Evolutionary conservation across 805 yeast species (phyloP).

Genomic region (Starmera pachycereana): DNA sequence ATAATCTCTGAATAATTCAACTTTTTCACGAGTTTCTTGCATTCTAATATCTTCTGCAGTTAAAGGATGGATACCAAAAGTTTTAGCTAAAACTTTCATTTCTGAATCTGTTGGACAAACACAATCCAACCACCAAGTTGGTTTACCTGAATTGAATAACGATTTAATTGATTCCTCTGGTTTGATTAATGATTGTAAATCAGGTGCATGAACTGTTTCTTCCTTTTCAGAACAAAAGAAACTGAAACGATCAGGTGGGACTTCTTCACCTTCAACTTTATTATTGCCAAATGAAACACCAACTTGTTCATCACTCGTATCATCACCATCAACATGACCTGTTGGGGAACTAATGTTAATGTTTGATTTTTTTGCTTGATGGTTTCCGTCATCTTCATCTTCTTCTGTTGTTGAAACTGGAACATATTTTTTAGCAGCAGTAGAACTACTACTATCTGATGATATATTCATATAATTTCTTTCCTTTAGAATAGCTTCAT

Average conservation of each 20-base stretch:
- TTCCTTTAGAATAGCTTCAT: slow-evolving; percentile 20
- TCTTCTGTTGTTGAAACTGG: slow-evolving; percentile 24
- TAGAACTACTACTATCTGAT: slow-evolving; percentile 21
- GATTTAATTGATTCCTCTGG: slow-evolving; percentile 55
- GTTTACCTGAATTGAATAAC: slow-evolving; percentile 61
- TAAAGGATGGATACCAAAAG: slow-evolving; percentile 95
- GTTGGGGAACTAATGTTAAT: background rate
- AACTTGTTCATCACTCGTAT: slow-evolving; percentile 3
- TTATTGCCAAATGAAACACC: slow-evolving; percentile 32
- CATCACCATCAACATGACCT: background rate
- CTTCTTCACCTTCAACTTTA: slow-evolving; percentile 24
- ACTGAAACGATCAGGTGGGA: slow-evolving; percentile 68
- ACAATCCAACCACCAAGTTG: slow-evolving; percentile 96
- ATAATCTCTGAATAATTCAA: slow-evolving; percentile 80
- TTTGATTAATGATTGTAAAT: slow-evolving; percentile 64
- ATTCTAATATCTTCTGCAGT: slow-evolving; percentile 95
- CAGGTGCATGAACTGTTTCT: slow-evolving; percentile 85
- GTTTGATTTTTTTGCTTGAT: too few relatives aligned
- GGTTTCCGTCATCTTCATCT: background rate
- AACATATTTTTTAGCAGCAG: slow-evolving; percentile 52
- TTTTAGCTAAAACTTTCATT: slow-evolving; percentile 84
- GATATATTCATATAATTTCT: slow-evolving; percentile 5
- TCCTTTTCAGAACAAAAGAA: slow-evolving; percentile 76
- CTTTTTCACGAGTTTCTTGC: slow-evolving; percentile 96
- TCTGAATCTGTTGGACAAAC: slow-evolving; percentile 90